Evolutionary conservation across 129 eudicot genomes (phyloP), one percentile per base, ranked within the genome.

Genomic region (Cynara cardunculus): DNA sequence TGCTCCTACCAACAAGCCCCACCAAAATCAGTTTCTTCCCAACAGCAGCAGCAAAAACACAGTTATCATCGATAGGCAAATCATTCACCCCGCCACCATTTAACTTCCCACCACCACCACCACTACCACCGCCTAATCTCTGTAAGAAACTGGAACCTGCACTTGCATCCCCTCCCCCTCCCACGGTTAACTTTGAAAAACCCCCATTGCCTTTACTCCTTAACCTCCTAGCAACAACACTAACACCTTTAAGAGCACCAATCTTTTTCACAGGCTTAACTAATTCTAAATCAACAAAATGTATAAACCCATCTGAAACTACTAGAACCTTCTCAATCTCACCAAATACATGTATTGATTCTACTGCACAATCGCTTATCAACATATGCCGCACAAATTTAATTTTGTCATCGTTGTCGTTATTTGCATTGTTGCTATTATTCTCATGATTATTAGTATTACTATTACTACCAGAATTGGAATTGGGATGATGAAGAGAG

Each of bases 1-100:
- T 75, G 67, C 78, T 78, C 69, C 83, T 81, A 39, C 86, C 85
- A 70, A 82, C 87, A 76, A 92, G 82, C 85, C 91, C 94, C 22
- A 93, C 82, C 37, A 95, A 67, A 5, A 95, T 81, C 90, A 95
- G 68, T 78, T 82, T 92, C 86, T 87, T 96, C 80, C 93, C 97
- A 22, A 85, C 71, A 30, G 87, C 93, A 26, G 78, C 88, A 7
- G 89, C 97, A 71, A 96, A 90, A 56, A 88, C 86, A 74, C 88
- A 82, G 72, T 62, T 78, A 74, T 86, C 79, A 56, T 84, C 93
- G 39, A 78, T 73, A 3, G 81, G 72, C 37, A 85, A 62, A 61
- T 75, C 94, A 13, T 65, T 49, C 64, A 53, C 87, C 80, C 69
- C 87, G 25, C 79, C 74, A 67, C 81, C 80, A 12, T 74, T 82